Percentiles rank a stretch among this genome's conserved stretches.
Evolutionary conservation across 1,284 basidiomycete genomes (phyloP).

Genomic region (Cryptococcus sp.): DNA sequence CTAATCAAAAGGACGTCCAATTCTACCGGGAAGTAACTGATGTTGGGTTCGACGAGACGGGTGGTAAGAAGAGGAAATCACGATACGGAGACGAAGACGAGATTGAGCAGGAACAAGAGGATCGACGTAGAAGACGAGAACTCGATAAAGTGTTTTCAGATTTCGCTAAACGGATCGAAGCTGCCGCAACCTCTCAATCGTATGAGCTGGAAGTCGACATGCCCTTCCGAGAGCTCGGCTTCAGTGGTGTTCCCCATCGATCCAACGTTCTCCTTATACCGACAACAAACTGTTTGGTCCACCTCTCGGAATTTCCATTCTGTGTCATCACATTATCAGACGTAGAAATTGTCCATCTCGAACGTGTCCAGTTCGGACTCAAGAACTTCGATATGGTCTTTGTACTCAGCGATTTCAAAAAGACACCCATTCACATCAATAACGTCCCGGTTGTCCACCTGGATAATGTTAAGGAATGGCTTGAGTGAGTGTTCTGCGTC

Average conservation of each 20-base stretch:
- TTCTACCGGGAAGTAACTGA: conserved; percentile 98
- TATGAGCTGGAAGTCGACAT: conserved; percentile 90
- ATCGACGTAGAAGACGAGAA: conserved; percentile 79
- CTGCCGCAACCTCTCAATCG: conserved; percentile 62
- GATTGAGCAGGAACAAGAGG: conserved; percentile 97
- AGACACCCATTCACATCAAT: conserved; percentile 87
- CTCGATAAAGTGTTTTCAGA: conserved; percentile 93
- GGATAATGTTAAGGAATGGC: conserved; percentile 96
- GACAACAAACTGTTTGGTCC: conserved; percentile 94
- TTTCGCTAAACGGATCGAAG: conserved; percentile 89
- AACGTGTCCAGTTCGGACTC: conserved; percentile 93
- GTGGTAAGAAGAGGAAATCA: conserved; percentile 96
- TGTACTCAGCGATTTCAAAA: conserved; percentile 94
- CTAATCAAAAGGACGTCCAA: conserved; percentile 73
- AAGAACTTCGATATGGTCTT: conserved; percentile 98
- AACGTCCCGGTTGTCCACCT: conserved; percentile 85
- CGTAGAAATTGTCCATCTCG: conserved; percentile 93
- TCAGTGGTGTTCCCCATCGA: conserved; percentile 94
- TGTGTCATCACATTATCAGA: conserved; percentile 90
- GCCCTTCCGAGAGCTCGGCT: conserved; percentile 95
- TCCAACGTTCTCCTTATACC: conserved; percentile 92
- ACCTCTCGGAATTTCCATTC: conserved; percentile 94
- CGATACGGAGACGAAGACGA: conserved; percentile 98
- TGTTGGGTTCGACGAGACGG: conserved; percentile 91
- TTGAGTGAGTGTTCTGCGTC: conserved; percentile 66